Evolutionary conservation across 176 grass and related monocot genomes (phyloP), one percentile per base, ranked within the genome.

Genomic region (Eleusine coracana): DNA sequence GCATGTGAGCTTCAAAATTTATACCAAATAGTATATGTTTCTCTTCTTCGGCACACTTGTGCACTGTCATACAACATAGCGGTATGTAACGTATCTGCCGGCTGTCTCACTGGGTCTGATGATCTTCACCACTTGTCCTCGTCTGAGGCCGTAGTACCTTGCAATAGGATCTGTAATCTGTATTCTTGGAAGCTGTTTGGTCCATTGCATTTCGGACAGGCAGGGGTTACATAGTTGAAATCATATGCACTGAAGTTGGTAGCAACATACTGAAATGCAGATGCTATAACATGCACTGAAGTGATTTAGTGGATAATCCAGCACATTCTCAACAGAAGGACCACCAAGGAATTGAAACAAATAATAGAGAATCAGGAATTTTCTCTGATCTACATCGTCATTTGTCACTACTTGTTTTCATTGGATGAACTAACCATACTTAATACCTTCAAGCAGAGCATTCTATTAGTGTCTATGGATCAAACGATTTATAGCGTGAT

Each of bases 71-170:
- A 97, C 94, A 45, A 92, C 89, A 60, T 91, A 97, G 49, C 94
- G 89, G 45, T 93, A 97, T 71, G 94, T 97, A 50, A 97, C 91
- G 28, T 97, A 97, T 97, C 94, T 89, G 79, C 91, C 94, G 0
- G 94, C 91, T 36, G 94, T 97, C 86, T 93, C 94, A 28, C 94
- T 93, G 55, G 94, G 91, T 5, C 91, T 92, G 85, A 97, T 97
- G 74, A 97, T 93, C 81, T 97, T 97, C 66, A 97, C 94, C n/a
- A 93, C 91, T 34, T 89, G 86, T 23, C 94, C 94, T 71, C 94
- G 86, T 64, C 55, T 93, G 49, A 97, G 94, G 38, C 91, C 94
- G 11, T 97, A 93, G 59, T 93, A 97, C 66, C 94, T 92, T 67
- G 94, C 91, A 81, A 97, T 82, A 10, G 94, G 94, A 62, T 97